Evolutionary conservation across 305 asterid species (phyloP), one percentile per base, ranked within the genome.

Genomic region (Galium porrigens): DNA sequence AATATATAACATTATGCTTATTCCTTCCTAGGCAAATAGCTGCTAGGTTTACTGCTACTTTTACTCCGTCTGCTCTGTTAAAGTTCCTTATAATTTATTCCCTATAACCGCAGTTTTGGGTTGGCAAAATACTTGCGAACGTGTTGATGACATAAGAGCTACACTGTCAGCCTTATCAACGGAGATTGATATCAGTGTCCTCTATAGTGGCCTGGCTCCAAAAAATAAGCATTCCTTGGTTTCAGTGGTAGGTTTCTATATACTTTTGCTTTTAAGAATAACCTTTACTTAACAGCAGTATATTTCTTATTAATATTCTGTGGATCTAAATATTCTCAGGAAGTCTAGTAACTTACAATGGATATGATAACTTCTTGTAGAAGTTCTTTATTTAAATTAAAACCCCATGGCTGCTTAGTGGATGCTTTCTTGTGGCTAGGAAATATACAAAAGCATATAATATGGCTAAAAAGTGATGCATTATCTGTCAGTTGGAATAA

Each of bases 101-200:
- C n/a, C 15, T 32, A 65, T 66, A 32, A 30, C 70, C 75, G 72
- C 80, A 90, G 97, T 86, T 69, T 65, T 90, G 76, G 96, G 96
- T n/a, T 90, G 97, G 96, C 96, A 90, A 78, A 85, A 88, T 79
- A 83, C 90, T 17, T 65, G 94, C 52, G 97, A 90, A 82, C 80
- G 81, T 70, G 86, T 82, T 67, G 92, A 78, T 59, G 95, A 86
- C 77, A 90, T 90, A 74, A 82, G 18, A 65, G 84, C 82, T 39
- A 88, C 97, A 64, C 73, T 91, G 74, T 73, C 80, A 60, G 83
- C 94, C 67, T 75, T 91, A 61, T 83, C 95, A 42, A 91, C 95
- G 58, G 92, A 84, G 77, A 85, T 89, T 73, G 95, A 91, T 77
- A 72, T 86, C 69, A 78, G 95, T 73, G 82, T 75, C 74, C 89